Evolutionary conservation across 164 flowering plant species (phyloP), one percentile per base, ranked within the genome.

Genomic region (Vitis rupestris): DNA sequence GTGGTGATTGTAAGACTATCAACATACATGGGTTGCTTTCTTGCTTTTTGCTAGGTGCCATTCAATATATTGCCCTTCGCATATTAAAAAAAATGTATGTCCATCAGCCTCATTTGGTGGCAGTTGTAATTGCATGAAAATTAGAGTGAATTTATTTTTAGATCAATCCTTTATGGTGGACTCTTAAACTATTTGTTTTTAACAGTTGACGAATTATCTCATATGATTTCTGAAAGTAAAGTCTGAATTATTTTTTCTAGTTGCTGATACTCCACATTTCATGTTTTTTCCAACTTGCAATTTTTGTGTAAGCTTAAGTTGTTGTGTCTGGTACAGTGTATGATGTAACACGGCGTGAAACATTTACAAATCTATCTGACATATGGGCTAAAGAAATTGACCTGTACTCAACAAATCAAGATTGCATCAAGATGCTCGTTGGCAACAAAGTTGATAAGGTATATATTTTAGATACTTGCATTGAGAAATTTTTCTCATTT

Each of bases 361-460:
- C 94, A 74, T 91, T 91, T 67, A 91, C 97, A 13, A 88, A 91
- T 75, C 81, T 91, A n/a, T 79, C 92, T 44, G 94, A 91, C 60
- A 70, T 91, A 72, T 91, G 97, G 97, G 87, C 88, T 2, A 91
- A 85, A 77, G 97, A 91, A 82, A 77, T 91, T 64, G 97, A 91
- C 59, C 74, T 91, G 50, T 89, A 91, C 66, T 86, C 88, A 31
- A 91, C 97, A 56, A 91, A 89, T 78, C 94, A 83, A 79, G 97
- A 91, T 70, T 91, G 97, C 84, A 86, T 91, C 82, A 91, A 89
- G 80, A 88, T 91, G 94, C 94, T 89, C 72, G 92, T 91, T 63
- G 97, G 97, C 49, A 91, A 91, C 79, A 91, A 91, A 80, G 91
- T 91, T 69, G 94, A 91, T 72, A 89, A 88, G 94, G 94, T 91